phyloP scores from a whole-genome alignment of 1,284 basidiomycete species.

The Sanghuangporus baumii region DNA sequence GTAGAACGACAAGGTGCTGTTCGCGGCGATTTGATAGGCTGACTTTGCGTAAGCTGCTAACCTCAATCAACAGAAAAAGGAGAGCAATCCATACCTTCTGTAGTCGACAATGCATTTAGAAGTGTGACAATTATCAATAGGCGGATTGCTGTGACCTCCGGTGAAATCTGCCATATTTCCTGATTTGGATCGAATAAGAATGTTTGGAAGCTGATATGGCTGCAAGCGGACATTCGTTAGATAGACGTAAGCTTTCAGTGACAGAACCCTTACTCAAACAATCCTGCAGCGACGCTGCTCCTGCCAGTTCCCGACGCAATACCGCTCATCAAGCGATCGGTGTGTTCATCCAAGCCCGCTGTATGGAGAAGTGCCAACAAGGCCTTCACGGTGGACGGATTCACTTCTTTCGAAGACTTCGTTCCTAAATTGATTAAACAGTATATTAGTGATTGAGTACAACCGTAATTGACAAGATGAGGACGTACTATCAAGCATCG shows the following conservation, averaged over 20 bases:
- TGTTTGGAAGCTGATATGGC: constrained; percentile 32
- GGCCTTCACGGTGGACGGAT: constrained; percentile 7
- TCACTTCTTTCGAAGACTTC: not conserved
- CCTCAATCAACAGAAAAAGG: not conserved
- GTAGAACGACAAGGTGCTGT: constrained; percentile 74
- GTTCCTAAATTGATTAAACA: not conserved
- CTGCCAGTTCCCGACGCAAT: not conserved
- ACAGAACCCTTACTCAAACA: constrained; percentile 6
- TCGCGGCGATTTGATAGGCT: constrained; percentile 36
- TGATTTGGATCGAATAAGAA: constrained; percentile 36
- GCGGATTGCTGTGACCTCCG: constrained; percentile 59
- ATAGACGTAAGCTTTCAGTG: not conserved
- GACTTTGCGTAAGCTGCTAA: not conserved
- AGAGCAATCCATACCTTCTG: constrained; percentile 47
- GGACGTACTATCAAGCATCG: constrained; percentile 14
- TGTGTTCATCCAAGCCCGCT: constrained; percentile 15
- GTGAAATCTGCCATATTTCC: constrained; percentile 67
- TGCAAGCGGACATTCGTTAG: constrained; percentile 19
- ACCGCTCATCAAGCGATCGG: constrained; percentile 10
- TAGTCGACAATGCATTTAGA: constrained; percentile 65
- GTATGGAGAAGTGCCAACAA: constrained; percentile 14
- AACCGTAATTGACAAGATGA: not conserved
- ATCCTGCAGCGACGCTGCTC: not conserved
- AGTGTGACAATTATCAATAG: constrained; percentile 63
- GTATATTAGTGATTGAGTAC: not conserved